Evolutionary conservation across 1,284 basidiomycete genomes (phyloP), one percentile per base, ranked within the genome.

Genomic region (Wallemia hederae): DNA sequence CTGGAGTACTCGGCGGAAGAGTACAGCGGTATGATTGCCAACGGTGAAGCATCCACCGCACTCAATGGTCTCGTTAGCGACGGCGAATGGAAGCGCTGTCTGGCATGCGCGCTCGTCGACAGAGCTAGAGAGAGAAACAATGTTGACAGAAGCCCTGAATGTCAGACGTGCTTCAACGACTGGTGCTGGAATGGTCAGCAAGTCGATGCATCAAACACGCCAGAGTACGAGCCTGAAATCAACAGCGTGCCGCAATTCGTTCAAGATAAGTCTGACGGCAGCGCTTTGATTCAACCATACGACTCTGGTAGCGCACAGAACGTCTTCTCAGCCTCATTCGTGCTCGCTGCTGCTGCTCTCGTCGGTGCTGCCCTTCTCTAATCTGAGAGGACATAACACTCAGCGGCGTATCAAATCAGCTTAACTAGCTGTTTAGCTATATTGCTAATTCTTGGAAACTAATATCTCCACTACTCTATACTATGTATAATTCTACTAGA

Each of bases 51-150:
- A 49, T 64, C 68, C 2, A 59, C 70, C 24, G 67, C 70, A 1
- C 66, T 69, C 55, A 72, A 72, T 64, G 67, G 66, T 55, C 66
- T 69, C 17, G 66, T 69, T 56, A 62, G 63, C 14, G 5, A 31
- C 3, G 60, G 68, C 28, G 39, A 49, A n/a, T 74, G 69, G 69
- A 67, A 71, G 15, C 68, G 67, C 19, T 72, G 71, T 60, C 65
- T 75, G 31, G 70, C 72, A 17, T 75, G 74, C 61, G 73, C 72
- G 1, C 61, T 73, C 7, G 69, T 72, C 59, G 72, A 74, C 60
- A 67, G 72, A 31, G 67, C 71, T 9, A 66, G 65, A 59, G 64
- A 59, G 22, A 67, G 70, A 63, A 67, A 66, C 2, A 62, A 65
- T 1, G 62, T 62, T 15, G 66, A 68, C 59, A 61, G 72, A 29